Percentiles rank a stretch among this genome's conserved stretches.
These are phyloP conservation scores for Sphagnum magellanicum DNA, from an alignment of 228 moss, liverwort and hornwort genomes.

Conservation along the genomic window DNA sequence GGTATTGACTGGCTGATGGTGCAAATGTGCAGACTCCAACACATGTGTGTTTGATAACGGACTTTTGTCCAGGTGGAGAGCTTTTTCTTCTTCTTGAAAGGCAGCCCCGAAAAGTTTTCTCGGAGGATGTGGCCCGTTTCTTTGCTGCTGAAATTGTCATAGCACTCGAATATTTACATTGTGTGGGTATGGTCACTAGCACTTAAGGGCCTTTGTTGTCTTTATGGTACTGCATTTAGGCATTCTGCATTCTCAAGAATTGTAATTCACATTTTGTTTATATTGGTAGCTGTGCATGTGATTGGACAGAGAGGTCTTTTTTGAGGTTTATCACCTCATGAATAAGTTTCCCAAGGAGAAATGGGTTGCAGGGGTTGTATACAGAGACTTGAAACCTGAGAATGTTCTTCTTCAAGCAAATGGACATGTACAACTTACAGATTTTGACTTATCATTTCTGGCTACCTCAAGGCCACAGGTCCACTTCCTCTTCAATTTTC, in stretches of 20 bases:
- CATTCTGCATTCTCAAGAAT: too few species aligned
- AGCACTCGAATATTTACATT: constrained; percentile 84
- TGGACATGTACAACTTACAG: constrained; percentile 84
- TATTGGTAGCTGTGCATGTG: too few species aligned
- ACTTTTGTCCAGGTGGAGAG: constrained; percentile 89
- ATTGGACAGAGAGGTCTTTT: too few species aligned
- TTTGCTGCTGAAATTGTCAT: constrained; percentile 74
- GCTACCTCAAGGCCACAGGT: constrained; percentile 44
- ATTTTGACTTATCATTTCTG: constrained; percentile 71
- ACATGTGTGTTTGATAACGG: constrained; percentile 87
- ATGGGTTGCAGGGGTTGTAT: constrained; percentile 53
- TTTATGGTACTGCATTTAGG: too few species aligned
- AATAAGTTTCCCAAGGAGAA: too few species aligned
- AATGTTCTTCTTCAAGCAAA: constrained; percentile 62
- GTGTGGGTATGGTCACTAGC: constrained; percentile 37
- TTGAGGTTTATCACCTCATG: too few species aligned
- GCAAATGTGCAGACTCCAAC: constrained; percentile 50
- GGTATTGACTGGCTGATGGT: too few species aligned
- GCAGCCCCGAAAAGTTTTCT: constrained; percentile 70
- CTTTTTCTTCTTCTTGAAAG: constrained; percentile 71
- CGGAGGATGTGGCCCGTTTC: constrained; percentile 72
- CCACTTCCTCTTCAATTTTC: neutral
- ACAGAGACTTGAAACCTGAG: constrained; percentile 90
- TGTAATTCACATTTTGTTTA: too few species aligned
- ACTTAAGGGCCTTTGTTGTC: too few species aligned